phyloP scores from a whole-genome alignment of 75 land plant genomes.

The Selaginella moellendorffii region DNA sequence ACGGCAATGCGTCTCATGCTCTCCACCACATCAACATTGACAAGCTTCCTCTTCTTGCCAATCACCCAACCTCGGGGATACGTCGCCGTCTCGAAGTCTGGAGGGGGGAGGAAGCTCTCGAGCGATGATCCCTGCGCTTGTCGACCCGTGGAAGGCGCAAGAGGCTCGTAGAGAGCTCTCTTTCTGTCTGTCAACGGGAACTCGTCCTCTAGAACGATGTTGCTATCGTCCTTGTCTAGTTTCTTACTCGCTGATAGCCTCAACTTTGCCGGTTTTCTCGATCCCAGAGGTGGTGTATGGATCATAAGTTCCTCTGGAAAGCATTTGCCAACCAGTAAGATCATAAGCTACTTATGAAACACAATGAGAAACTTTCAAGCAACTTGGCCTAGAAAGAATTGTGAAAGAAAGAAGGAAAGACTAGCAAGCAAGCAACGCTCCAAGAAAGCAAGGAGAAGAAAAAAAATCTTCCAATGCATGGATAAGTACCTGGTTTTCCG shows the following conservation, averaged over 20 bases:
- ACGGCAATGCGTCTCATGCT: constrained; percentile 94
- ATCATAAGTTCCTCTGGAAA: constrained; percentile 17
- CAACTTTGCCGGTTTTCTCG: constrained; percentile 16
- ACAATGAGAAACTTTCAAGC: no score
- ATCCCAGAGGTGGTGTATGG: constrained; percentile 13
- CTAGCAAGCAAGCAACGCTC: neutral
- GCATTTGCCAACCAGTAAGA: no score
- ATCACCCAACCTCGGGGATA: constrained; percentile 87
- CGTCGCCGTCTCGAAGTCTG: constrained; percentile 60
- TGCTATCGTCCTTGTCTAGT: neutral
- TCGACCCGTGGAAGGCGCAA: constrained; percentile 36
- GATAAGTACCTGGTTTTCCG: neutral
- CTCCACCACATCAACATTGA: constrained; percentile 91
- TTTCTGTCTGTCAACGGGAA: constrained; percentile 39
- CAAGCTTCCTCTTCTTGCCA: constrained; percentile 89
- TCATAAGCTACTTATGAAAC: no score
- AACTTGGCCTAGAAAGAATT: no score
- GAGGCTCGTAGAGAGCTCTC: constrained; percentile 67
- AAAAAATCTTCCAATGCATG: no score
- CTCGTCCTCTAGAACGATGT: constrained; percentile 18
- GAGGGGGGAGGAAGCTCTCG: constrained; percentile 51
- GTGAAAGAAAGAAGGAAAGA: no score
- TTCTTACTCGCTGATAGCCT: constrained; percentile 19
- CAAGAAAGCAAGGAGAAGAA: no score
- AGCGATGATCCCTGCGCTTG: constrained; percentile 27